Evolutionary conservation across 2,329 filamentous ascomycete species (phyloP).

Genomic region (Chalaropsis ovoidea): DNA sequence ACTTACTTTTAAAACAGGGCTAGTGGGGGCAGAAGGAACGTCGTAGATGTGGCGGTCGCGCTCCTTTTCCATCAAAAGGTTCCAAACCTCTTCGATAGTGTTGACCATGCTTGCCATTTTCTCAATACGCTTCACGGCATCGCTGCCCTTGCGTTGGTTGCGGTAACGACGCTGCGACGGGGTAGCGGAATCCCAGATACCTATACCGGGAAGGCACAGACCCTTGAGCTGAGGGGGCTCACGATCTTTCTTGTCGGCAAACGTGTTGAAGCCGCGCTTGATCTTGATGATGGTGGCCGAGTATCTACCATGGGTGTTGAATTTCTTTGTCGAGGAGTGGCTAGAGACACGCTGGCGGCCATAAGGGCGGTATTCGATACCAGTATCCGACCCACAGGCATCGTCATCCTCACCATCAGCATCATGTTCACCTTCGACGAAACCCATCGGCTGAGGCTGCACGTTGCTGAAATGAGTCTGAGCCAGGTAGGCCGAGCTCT

Average conservation of each 20-base stretch:
- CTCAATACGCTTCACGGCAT: constrained; percentile 57
- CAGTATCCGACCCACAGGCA: neutral
- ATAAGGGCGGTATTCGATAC: constrained; percentile 20
- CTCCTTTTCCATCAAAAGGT: constrained; percentile 41
- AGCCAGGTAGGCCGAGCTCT: neutral
- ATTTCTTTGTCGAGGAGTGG: constrained; percentile 6
- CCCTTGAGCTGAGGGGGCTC: constrained; percentile 48
- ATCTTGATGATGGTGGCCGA: constrained; percentile 24
- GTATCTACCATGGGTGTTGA: constrained; percentile 17
- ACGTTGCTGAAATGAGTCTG: neutral
- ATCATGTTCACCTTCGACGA: neutral
- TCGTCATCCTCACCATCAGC: neutral
- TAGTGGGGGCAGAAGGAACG: constrained; percentile 37
- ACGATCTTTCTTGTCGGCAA: constrained; percentile 17
- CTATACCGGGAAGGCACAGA: constrained; percentile 66
- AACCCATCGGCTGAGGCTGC: constrained; percentile 4
- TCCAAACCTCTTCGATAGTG: constrained; percentile 55
- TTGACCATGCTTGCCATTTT: constrained; percentile 53
- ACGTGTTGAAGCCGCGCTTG: constrained; percentile 18
- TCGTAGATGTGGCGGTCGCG: constrained; percentile 49
- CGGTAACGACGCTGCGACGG: constrained; percentile 61
- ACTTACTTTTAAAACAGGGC: constrained; percentile 16
- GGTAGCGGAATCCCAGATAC: constrained; percentile 69
- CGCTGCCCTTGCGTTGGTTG: constrained; percentile 68
- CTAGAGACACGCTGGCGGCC: constrained; percentile 1